Conservation (phyloP, 257 asterid species). For the Solanum appendiculatum region DNA sequence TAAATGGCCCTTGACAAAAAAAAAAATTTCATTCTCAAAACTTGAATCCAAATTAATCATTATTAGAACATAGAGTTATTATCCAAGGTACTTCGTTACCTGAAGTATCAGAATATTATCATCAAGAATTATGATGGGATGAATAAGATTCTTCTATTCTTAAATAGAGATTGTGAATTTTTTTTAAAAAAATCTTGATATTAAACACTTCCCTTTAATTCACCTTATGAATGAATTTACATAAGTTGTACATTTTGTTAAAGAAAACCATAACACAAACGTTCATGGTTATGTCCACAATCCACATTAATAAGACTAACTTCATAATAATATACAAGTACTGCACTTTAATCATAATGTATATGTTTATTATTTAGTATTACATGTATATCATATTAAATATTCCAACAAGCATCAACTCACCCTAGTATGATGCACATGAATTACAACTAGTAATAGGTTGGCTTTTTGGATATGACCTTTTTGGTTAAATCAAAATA, state of each 20-base stretch:
- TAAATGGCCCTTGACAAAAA: no score
- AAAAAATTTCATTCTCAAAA: no score
- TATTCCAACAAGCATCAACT: not conserved
- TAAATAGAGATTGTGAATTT: not conserved
- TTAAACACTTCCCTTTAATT: no score
- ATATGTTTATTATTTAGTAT: not conserved
- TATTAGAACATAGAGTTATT: not conserved
- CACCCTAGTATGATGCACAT: not conserved
- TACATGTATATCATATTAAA: not conserved
- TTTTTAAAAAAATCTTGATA: no score
- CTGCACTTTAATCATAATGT: not conserved
- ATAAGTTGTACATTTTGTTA: not conserved
- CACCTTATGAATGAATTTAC: not conserved
- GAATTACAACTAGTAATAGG: not conserved
- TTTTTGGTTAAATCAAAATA: not conserved
- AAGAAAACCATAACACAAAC: not conserved
- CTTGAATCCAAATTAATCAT: not conserved
- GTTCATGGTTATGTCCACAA: not conserved
- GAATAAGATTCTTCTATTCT: not conserved
- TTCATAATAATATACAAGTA: not conserved
- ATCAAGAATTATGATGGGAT: not conserved
- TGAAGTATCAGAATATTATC: not conserved
- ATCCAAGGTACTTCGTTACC: not conserved
- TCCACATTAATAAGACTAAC: not conserved
- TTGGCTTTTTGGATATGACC: not conserved